phyloP scores from a whole-genome alignment of 768 basidiomycete genomes.

The Pisolithus orientalis region DNA sequence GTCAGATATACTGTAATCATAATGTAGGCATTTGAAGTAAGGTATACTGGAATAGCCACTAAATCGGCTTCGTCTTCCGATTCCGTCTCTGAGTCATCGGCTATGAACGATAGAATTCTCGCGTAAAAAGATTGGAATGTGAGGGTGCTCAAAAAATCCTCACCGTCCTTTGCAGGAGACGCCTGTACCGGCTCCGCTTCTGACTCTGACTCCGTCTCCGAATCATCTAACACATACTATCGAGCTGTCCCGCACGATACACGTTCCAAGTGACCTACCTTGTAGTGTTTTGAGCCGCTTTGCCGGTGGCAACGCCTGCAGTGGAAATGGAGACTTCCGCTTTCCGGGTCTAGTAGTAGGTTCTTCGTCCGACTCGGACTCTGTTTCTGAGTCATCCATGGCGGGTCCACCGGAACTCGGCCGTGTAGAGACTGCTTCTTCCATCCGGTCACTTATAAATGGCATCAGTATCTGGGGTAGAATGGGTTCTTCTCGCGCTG shows the following conservation, averaged over 20 bases:
- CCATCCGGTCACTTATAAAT: constrained; percentile 2
- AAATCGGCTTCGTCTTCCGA: constrained; percentile 33
- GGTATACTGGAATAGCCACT: constrained; percentile 24
- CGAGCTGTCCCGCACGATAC: background rate
- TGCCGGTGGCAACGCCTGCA: constrained; percentile 3
- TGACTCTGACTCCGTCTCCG: constrained; percentile 44
- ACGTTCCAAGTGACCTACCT: constrained; percentile 9
- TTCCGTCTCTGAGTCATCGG: constrained; percentile 37
- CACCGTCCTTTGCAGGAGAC: background rate
- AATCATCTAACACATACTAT: constrained; percentile 24
- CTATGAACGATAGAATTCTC: constrained; percentile 1
- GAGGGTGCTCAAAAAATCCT: background rate
- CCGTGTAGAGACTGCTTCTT: background rate
- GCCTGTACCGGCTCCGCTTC: constrained; percentile 17
- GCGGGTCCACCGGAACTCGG: background rate
- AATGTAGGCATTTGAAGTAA: background rate
- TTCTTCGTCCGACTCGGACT: constrained; percentile 27
- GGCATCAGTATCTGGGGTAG: constrained; percentile 19
- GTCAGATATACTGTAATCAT: background rate
- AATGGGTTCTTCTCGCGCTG: constrained; percentile 11
- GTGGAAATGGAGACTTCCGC: constrained; percentile 20
- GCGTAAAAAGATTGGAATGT: background rate
- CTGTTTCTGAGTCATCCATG: constrained; percentile 25
- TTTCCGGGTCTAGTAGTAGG: constrained; percentile 7
- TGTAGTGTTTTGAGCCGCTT: constrained; percentile 15